A percentile compares a stretch with the other conserved stretches of the same genome.
Evolutionary conservation across 495 filamentous ascomycete species (phyloP).

Genomic region (Bryoglossum gracile): DNA sequence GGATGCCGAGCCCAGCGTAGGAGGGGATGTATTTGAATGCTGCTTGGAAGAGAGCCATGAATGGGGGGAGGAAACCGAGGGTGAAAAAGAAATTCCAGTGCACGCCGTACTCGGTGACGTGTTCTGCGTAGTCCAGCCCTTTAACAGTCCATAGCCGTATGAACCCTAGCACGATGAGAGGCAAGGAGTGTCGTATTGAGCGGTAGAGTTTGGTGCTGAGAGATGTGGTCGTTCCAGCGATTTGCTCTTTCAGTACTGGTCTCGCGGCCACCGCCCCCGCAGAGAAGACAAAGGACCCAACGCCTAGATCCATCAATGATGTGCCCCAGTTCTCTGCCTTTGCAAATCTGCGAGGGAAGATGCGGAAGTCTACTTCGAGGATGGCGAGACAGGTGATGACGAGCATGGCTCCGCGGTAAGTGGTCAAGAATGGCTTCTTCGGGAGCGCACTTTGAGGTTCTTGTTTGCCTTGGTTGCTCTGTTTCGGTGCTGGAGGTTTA

Average conservation of each 20-base stretch:
- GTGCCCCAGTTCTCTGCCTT: slow-evolving; percentile 99
- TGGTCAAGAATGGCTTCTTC: slow-evolving; percentile 83
- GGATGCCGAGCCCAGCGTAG: slow-evolving; percentile 62
- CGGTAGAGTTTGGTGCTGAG: slow-evolving; percentile 48
- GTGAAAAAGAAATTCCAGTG: slow-evolving; percentile 99
- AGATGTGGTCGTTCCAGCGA: slow-evolving; percentile 38
- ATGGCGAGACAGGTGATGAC: slow-evolving; percentile 89
- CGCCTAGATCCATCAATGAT: slow-evolving; percentile 95
- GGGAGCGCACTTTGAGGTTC: slow-evolving; percentile 51
- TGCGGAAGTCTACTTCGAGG: slow-evolving; percentile 89
- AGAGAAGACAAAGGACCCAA: slow-evolving; percentile 96
- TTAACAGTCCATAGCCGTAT: slow-evolving; percentile 84
- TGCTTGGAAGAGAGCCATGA: slow-evolving; percentile 78
- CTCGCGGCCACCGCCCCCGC: slow-evolving; percentile 88
- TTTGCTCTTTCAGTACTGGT: slow-evolving; percentile 66
- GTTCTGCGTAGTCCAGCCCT: slow-evolving; percentile 90
- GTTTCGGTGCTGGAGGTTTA: slow-evolving; percentile 43
- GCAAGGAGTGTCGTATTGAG: slow-evolving; percentile 72
- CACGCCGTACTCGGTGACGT: slow-evolving; percentile 95
- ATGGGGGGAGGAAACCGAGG: slow-evolving; percentile 78
- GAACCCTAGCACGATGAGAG: slow-evolving; percentile 73
- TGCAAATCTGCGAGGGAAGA: slow-evolving; percentile 90
- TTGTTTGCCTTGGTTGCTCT: slow-evolving; percentile 23
- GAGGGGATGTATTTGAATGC: slow-evolving; percentile 54
- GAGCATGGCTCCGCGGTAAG: slow-evolving; percentile 86